Evolutionary conservation across 352 stramenopile species (phyloP).

Genomic region (Aphanomyces astaci): DNA sequence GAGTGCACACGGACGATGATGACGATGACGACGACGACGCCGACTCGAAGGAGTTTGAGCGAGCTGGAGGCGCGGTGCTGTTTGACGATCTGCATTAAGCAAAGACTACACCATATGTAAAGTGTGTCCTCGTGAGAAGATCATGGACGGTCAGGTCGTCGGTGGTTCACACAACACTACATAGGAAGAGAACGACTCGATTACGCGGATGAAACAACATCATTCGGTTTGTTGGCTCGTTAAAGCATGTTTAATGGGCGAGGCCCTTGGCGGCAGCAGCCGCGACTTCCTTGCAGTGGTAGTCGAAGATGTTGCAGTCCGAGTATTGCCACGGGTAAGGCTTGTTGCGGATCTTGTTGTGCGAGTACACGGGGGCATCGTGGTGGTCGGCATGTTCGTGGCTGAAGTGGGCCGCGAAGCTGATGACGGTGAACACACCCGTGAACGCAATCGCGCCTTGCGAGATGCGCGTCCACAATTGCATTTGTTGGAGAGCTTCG

Average conservation of each 20-base stretch:
- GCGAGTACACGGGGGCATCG: conserved; percentile 52
- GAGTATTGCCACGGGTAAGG: conserved; percentile 76
- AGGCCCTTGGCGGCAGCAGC: conserved; percentile 51
- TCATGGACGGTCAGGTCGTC: too few relatives aligned
- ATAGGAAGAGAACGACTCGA: not conserved
- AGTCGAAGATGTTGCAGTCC: conserved; percentile 74
- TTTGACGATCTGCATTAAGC: conserved; percentile 19
- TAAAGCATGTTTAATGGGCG: conserved; percentile 4
- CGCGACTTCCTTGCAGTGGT: conserved; percentile 56
- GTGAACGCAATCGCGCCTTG: conserved; percentile 71
- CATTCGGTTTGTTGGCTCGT: not conserved
- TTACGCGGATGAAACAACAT: not conserved
- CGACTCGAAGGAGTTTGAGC: conserved; percentile 14
- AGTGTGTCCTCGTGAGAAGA: too few relatives aligned
- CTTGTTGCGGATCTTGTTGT: conserved; percentile 85
- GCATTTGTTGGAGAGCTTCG: conserved; percentile 82
- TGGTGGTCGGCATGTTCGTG: conserved; percentile 51
- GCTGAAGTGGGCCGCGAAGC: conserved; percentile 41
- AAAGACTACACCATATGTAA: not conserved
- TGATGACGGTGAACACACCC: conserved; percentile 45
- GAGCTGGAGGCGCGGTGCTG: not conserved
- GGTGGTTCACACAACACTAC: too few relatives aligned
- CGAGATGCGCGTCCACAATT: conserved; percentile 76
- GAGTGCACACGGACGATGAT: not conserved
- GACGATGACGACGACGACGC: conserved; percentile 11